Evolutionary conservation across 2,329 filamentous ascomycete species (phyloP), one percentile per base, ranked within the genome.

Genomic region (Epichloe aotearoae): DNA sequence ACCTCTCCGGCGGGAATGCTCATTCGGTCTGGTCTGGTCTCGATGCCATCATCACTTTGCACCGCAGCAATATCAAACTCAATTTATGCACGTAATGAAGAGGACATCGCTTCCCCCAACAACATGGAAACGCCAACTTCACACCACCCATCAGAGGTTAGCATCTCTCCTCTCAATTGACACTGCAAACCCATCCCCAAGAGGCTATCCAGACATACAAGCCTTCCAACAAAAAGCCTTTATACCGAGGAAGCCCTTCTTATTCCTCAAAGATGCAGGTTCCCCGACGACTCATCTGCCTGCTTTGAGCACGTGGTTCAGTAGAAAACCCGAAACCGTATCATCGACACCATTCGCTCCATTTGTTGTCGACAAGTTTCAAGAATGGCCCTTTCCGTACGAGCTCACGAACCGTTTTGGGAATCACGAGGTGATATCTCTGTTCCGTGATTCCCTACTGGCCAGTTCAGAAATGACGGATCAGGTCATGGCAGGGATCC

Each of bases 241-340:
- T 58, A 54, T 60, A 1, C 69, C 74, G 1, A 71, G 76, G 45
- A 65, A 62, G 17, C 83, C 83, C 3, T 53, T 61, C 2, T 63
- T 73, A 10, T 62, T 82, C 17, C 66, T 80, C 5, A 71, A 70
- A n/a, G 62, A 65, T 34, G 60, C 62, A 6, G 59, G 62, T 2
- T 75, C 75, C 46, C 55, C 62, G 2, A 51, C 57, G 1, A 23
- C 47, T 11, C 41, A 56, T 26, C 60, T 83, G 1, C 78, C 80
- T 0, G 80, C 80, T 1, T 64, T 72, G 19, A 59, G 59, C 4
- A 77, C 75, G 55, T 86, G 84, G 84, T 86, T 87, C 58, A 52
- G 52, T 34, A 44, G 23, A 52, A 19, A 46, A 54, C 15, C 38
- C 12, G 3, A 5, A 40, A 17, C 17, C 26, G 34, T 5, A 30